phyloP scores from a whole-genome alignment of 2,329 filamentous ascomycete species.

The Aspergillus thermomutatus region DNA sequence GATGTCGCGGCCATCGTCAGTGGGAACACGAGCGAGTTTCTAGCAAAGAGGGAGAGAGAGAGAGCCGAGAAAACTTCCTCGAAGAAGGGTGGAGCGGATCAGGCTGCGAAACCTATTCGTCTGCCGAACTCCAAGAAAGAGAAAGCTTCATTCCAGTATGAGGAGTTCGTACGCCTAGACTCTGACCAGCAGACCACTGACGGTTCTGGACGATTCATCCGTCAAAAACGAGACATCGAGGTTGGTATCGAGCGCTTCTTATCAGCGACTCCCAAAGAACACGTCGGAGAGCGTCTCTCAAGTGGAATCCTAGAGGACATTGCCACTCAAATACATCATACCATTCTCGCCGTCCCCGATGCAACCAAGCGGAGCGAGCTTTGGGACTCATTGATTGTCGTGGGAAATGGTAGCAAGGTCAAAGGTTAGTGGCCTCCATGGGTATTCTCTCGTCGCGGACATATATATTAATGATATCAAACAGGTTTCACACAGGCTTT shows the following conservation, averaged over 20 bases:
- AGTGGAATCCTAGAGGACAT: conserved; percentile 77
- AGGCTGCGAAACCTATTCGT: conserved; percentile 47
- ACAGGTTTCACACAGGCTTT: conserved; percentile 85
- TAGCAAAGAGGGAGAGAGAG: conserved; percentile 62
- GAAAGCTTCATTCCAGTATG: conserved; percentile 59
- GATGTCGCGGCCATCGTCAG: conserved; percentile 65
- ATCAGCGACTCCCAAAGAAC: conserved; percentile 45
- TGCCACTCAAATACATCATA: conserved; percentile 76
- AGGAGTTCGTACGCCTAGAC: conserved; percentile 56
- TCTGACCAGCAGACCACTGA: conserved; percentile 49
- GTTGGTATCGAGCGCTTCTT: conserved; percentile 62
- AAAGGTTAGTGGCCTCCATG: conserved; percentile 44
- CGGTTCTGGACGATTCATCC: conserved; percentile 51
- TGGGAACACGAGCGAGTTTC: conserved; percentile 60
- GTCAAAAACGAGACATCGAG: conserved; percentile 55
- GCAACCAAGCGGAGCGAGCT: conserved; percentile 78
- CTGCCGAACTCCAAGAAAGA: conserved; percentile 59
- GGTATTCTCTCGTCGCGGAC: not conserved
- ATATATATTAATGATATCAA: not conserved
- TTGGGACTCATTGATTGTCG: conserved; percentile 89
- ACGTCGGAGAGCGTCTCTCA: conserved; percentile 30
- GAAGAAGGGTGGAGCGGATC: conserved; percentile 50
- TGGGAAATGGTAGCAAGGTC: conserved; percentile 76
- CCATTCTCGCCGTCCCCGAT: conserved; percentile 78
- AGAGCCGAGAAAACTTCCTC: conserved; percentile 55